Evolutionary conservation across 345 rosid species (phyloP), one percentile per base, ranked within the genome.

Genomic region (Pseudoturritis turrita): DNA sequence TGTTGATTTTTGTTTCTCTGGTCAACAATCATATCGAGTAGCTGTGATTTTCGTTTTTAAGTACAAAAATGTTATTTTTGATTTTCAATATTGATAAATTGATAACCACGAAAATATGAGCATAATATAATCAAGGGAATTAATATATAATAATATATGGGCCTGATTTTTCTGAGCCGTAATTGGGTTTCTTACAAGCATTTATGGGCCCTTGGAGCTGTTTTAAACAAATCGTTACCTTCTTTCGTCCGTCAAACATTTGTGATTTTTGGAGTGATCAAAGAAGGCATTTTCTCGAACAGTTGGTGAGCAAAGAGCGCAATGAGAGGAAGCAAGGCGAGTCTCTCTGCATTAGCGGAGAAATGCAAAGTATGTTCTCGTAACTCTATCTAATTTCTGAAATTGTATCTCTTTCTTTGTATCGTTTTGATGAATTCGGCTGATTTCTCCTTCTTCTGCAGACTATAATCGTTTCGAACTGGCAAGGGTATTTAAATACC

Each of bases 381-480:
- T 6, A 7, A 37, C 53, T 70, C 22, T 63, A 43, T 74, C 46
- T 7, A 7, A 10, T 52, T 14, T 36, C 15, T 22, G 8, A 47
- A 70, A 5, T 0, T 18, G 1, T 36, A 70, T 2, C 12, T 67
- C 29, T 41, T 26, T 12, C 15, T 26, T 21, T 12, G 15, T n/a
- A 14, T 37, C 19, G 4, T 1, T 17, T 33, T 62, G 29, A 67
- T 37, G 2, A 11, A 10, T 40, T 28, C 11, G 2, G 40, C 23
- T 46, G 47, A 65, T 43, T 50, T 62, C 43, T 39, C 43, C 61
- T 5, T 10, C 64, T 18, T 63, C 39, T 72, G 80, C 85, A 93
- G 97, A 90, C 68, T 68, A 81, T 93, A 77, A 69, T 88, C 76
- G 89, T 81, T 13, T 87, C 98, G 44, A 93, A 84, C 78, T 93